Evolutionary conservation across 2,329 filamentous ascomycete species (phyloP).

Genomic region (Aspergillus pseudoviridinutans): DNA sequence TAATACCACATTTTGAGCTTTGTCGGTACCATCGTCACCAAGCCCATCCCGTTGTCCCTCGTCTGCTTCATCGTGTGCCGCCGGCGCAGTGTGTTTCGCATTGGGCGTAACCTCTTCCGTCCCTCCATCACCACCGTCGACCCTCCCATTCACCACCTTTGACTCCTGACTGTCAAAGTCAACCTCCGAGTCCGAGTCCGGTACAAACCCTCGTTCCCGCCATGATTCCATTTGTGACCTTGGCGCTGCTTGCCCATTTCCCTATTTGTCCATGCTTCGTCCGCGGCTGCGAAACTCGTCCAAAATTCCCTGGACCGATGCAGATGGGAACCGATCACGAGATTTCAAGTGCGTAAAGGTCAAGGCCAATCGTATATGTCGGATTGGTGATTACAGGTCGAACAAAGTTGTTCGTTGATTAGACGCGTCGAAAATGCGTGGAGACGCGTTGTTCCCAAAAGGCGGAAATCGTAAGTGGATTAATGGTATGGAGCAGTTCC

Average conservation of each 20-base stretch:
- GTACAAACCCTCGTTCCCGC: conserved; percentile 50
- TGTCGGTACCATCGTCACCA: not conserved
- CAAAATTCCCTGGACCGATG: not conserved
- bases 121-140: conserved; percentile 12
- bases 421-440: conserved; percentile 25
- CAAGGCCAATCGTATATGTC: not conserved
- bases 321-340: not conserved
- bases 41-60: not conserved
- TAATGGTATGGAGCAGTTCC: conserved; percentile 16
- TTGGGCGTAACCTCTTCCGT: not conserved
- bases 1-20: not conserved
- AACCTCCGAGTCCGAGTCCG: conserved; percentile 48
- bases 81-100: not conserved
- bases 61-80: not conserved
- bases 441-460: conserved; percentile 19
- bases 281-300: not conserved
- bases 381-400: not conserved
- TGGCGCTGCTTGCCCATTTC: conserved; percentile 34
- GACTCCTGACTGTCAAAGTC: conserved; percentile 35
- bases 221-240: conserved; percentile 45
- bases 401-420: not conserved
- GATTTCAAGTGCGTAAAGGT: not conserved
- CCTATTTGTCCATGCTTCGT: conserved; percentile 25
- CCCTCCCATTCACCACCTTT: conserved; percentile 9
- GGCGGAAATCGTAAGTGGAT: not conserved